Evolutionary conservation across 345 rosid genomes (phyloP).

Genomic region (Boechera retrofracta): DNA sequence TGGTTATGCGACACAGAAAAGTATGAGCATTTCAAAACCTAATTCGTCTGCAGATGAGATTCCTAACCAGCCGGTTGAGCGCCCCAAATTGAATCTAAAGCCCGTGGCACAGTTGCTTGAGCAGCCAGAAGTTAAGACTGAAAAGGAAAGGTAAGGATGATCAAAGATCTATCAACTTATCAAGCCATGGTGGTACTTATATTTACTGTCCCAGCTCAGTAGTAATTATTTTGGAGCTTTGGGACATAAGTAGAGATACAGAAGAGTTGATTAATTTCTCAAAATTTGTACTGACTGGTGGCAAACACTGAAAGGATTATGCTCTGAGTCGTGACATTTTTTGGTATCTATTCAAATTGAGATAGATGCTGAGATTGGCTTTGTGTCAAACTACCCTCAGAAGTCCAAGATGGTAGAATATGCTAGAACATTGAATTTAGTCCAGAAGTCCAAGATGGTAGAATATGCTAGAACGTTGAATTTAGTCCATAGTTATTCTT

Average conservation of each 20-base stretch:
- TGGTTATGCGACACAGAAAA: conserved; percentile 42
- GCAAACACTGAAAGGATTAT: conserved; percentile 19
- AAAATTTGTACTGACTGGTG: conserved; percentile 6
- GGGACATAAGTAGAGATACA: conserved; percentile 15
- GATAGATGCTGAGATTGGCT: conserved; percentile 16
- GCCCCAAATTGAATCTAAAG: conserved; percentile 68
- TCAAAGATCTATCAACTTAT: background rate
- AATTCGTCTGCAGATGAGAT: conserved; percentile 52
- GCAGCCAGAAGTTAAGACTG: conserved; percentile 54
- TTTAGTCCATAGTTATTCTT: conserved; percentile 3
- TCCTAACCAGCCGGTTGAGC: conserved; percentile 58
- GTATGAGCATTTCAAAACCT: conserved; percentile 47
- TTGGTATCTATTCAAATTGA: conserved; percentile 9
- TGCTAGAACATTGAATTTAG: conserved; percentile 10
- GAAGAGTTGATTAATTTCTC: conserved; percentile 7
- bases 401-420: conserved; percentile 27
- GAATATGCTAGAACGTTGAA: conserved; percentile 12
- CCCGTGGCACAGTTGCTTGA: conserved; percentile 64
- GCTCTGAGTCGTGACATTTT: conserved; percentile 23
- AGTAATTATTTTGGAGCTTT: conserved; percentile 14
- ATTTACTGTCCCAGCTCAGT: conserved; percentile 11
- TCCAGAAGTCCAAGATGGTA: conserved; percentile 25
- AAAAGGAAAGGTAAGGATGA: conserved; percentile 64
- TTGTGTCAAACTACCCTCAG: conserved; percentile 19
- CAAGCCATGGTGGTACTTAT: conserved; percentile 11